Base-by-base conservation (phyloP, 495 filamentous ascomycete species). In the Lindgomyces ingoldianus region DNA sequence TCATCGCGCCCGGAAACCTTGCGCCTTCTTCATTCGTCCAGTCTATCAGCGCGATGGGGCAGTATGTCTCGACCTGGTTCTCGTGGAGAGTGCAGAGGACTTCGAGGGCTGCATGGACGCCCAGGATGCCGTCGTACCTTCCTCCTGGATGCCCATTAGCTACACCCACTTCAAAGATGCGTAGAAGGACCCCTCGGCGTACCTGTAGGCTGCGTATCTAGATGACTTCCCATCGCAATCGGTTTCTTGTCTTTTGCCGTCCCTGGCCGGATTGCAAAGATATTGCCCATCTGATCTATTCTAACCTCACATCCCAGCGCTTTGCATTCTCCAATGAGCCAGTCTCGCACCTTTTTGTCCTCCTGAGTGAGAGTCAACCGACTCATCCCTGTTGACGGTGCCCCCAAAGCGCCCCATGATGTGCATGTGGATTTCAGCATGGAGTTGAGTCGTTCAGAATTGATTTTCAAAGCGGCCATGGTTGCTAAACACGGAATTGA, bases 161-260 rank as follows among this genome's bases (percentile, higher is more conserved):
- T n/a, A 63, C 30, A 2, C 30, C n/a, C 54, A 36, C 45, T 29
- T 3, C n/a, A 24, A 46, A 1, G 3, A 6, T 46, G 10, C 22
- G 21, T 18, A 27, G 18, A 18, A 24, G 26, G 30, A 29, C 16
- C 46, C 10, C 1, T 2, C 16, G 10, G 26, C 59, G 2, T 62
- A 70, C 67, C 67, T 18, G 65, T 54, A 24, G 70, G 70, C 57
- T 73, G 70, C 0, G 70, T 80, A 54, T 82, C 80, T 2, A 81
- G 62, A 59, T 82, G 79, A 22, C 77, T 79, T 19, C 80, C 80
- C 74, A 80, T 77, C 1, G 71, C 80, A 48, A 77, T 82, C 69
- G 72, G 63, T 42, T 51, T 57, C 45, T 42, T 69, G 52, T 56
- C 49, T 33, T 39, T 61, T 14, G 54, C 65, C n/a, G 45, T 54